Percentiles rank a stretch among this genome's conserved stretches.
These are phyloP conservation scores for Zymoseptoria passerinii DNA, from an alignment of 2,329 filamentous ascomycete species.

Conservation along the genomic window DNA sequence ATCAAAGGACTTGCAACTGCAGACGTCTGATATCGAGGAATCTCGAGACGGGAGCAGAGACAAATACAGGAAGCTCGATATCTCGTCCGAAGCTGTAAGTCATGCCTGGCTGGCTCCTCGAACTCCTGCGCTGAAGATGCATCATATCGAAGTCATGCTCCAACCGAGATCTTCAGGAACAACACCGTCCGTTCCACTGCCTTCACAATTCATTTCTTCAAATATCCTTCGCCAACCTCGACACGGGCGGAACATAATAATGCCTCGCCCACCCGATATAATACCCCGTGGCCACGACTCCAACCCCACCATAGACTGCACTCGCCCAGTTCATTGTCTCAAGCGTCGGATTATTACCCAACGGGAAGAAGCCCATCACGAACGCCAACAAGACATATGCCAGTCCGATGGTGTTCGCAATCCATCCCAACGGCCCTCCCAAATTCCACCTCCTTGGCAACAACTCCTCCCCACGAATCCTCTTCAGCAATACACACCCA, in stretches of 20 bases:
- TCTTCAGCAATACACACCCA: constrained; percentile 20
- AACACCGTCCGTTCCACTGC: too few species aligned
- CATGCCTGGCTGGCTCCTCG: too few species aligned
- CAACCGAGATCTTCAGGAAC: neutral
- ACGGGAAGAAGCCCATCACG: constrained; percentile 22
- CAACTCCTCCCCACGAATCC: constrained; percentile 20
- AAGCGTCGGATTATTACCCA: constrained; percentile 16
- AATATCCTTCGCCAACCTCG: constrained; percentile 16
- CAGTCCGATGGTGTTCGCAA: constrained; percentile 19
- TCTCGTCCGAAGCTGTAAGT: too few species aligned
- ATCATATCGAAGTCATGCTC: neutral
- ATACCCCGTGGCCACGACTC: constrained; percentile 14
- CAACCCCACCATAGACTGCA: constrained; percentile 15
- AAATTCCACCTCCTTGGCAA: constrained; percentile 20
- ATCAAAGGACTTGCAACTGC: too few species aligned
- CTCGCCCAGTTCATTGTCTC: constrained; percentile 23
- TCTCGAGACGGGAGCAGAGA: too few species aligned
- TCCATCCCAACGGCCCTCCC: constrained; percentile 16
- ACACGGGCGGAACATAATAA: constrained; percentile 21
- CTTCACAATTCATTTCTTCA: neutral
- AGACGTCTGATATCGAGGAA: too few species aligned
- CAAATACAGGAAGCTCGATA: too few species aligned
- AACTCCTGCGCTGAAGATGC: too few species aligned
- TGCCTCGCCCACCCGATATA: constrained; percentile 24
- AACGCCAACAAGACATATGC: constrained; percentile 17